Percentiles rank a stretch among this genome's conserved stretches.
These are phyloP conservation scores for Extremus antarcticus DNA, from an alignment of 495 filamentous ascomycete species.

Conservation along the genomic window DNA sequence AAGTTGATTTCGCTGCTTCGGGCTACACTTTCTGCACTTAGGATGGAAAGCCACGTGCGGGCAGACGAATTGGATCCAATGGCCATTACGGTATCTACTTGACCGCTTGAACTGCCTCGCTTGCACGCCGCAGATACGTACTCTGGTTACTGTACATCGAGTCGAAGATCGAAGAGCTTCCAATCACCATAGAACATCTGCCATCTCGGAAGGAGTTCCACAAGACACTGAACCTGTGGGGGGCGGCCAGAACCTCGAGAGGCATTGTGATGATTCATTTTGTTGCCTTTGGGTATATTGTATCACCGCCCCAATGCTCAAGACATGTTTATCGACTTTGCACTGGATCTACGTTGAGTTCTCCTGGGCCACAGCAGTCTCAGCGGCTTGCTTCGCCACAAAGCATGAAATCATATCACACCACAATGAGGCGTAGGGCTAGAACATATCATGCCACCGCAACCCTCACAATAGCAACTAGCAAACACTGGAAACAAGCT, in stretches of 20 bases:
- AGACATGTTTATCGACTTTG: no score
- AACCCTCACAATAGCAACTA: not conserved
- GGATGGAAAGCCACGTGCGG: not conserved
- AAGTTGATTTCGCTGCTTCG: not conserved
- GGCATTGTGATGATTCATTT: no score
- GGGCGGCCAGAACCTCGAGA: no score
- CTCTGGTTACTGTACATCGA: not conserved
- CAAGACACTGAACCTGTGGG: no score
- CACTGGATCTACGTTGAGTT: no score
- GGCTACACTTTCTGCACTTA: not conserved
- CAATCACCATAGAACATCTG: no score
- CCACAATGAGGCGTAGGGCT: not conserved
- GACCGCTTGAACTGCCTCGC: not conserved
- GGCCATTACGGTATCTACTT: not conserved
- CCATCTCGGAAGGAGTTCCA: no score
- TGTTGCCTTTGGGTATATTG: no score
- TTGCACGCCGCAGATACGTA: not conserved
- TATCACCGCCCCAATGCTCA: no score
- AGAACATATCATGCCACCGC: not conserved
- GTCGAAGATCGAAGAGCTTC: no score
- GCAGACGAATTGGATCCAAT: not conserved
- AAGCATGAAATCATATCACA: not conserved
- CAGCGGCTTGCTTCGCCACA: not conserved
- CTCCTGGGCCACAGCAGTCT: not conserved
- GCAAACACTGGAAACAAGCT: not conserved